These are phyloP conservation scores for Acer negundo DNA, from an alignment of 345 rosid genomes.

Conservation along the genomic window DNA sequence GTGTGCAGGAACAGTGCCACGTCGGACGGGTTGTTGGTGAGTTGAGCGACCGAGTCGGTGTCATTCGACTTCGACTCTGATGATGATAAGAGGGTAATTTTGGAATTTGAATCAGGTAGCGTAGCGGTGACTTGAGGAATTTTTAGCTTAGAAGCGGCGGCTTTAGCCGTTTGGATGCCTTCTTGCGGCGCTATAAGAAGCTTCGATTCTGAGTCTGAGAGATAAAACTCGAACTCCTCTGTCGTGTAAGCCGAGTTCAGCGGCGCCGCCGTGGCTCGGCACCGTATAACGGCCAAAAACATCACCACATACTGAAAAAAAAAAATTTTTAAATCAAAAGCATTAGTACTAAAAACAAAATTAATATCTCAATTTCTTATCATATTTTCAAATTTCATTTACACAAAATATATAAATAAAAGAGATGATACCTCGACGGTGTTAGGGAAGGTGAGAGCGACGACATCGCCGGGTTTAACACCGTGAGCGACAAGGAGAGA, in stretches of 20 bases:
- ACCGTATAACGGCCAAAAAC: conserved; percentile 65
- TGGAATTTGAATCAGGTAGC: conserved; percentile 34
- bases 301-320: conserved; percentile 59
- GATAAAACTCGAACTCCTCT: conserved; percentile 77
- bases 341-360: too few relatives aligned
- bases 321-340: too few relatives aligned
- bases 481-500: conserved; percentile 54
- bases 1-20: conserved; percentile 69
- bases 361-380: not conserved
- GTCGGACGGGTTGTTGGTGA: conserved; percentile 48
- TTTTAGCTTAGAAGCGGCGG: conserved; percentile 55
- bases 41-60: conserved; percentile 18
- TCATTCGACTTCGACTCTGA: conserved; percentile 20
- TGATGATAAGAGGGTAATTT: conserved; percentile 34
- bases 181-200: conserved; percentile 41
- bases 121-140: conserved; percentile 46
- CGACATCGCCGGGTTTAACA: conserved; percentile 53
- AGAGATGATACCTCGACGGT: conserved; percentile 56
- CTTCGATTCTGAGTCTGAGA: conserved; percentile 70
- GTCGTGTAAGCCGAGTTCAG: conserved; percentile 62
- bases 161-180: conserved; percentile 45
- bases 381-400: not conserved
- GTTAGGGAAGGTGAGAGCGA: conserved; percentile 70
- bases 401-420: too few relatives aligned
- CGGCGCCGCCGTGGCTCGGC: conserved; percentile 69